Conservation (phyloP, 257 asterid genomes). For the Solanum paucissectum region DNA sequence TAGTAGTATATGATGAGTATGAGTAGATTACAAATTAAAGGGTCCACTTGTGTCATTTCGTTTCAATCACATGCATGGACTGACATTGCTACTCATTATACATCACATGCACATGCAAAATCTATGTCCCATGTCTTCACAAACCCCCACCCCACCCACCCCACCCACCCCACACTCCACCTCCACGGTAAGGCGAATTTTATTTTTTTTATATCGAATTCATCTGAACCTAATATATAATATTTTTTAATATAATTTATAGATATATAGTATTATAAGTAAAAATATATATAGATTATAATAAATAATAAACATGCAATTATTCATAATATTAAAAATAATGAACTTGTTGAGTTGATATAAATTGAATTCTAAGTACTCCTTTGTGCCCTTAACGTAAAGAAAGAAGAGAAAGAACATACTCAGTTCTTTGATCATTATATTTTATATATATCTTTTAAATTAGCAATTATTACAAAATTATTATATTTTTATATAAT, state of each 20-base stretch:
- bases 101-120: conserved; percentile 23
- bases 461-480: neutral
- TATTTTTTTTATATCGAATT: neutral
- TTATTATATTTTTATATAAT: neutral
- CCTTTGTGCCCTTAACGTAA: neutral
- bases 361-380: neutral
- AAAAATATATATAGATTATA: neutral
- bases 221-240: neutral
- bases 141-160: neutral
- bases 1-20: neutral
- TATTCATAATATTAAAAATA: neutral
- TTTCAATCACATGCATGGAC: conserved; percentile 22
- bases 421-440: neutral
- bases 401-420: neutral
- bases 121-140: neutral
- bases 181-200: neutral
- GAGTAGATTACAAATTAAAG: neutral
- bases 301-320: neutral
- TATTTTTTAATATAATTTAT: neutral
- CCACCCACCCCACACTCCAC: neutral
- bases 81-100: conserved; percentile 43
- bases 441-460: neutral
- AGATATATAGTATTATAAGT: neutral
- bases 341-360: neutral
- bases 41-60: neutral